Base-by-base conservation (phyloP, 257 asterid species). In the Voacanga thouarsii region DNA sequence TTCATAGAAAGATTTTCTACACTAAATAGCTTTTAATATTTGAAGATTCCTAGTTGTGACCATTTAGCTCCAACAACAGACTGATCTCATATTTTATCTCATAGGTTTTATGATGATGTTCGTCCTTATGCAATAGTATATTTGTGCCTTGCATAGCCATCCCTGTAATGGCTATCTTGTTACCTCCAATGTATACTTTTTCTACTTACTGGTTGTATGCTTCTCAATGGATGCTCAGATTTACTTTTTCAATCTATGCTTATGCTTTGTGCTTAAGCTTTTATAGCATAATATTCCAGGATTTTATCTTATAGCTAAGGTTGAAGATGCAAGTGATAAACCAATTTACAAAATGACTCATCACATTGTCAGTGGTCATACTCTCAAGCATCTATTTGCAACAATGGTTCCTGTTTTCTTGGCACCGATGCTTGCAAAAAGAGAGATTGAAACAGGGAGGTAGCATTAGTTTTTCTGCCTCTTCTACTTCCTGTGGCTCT, bases 121-220 rank as follows among this genome's bases (percentile, higher is more conserved):
- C 99, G 99, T 30, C 99, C 99, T 39, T 96, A 96, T 88, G 99
- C 97, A 28, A 51, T 85, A 75, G 92, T 94, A 53, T 97, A 94
- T 94, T 92, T 84, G 88, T 92, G 69, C 99, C 99, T 1, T 88
- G 94, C 76, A 79, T 94, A 53, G 97, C 94, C 53, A 92, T 94
- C 72, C 99, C 99, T 71, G 45, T 89, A 55, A 94, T 94, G 99
- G 97, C 99, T 75, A 86, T 92, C 79, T 74, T 92, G 77, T 39
- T 94, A 84, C 99, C 99, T 83, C 96, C 99, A 12, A 94, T 94
- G 97, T 94, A 94, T 78, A 92, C 99, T 9, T 97, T 92, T 82
- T 96, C 99, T 30, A 85, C 90, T 28, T 96, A 93, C 76, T 96
- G 99, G 99, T 89, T 96, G 33, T 92, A 97, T 97, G 99, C 99